Conservation (phyloP, 176 grass and related monocot species). For the Ananas comosus region DNA sequence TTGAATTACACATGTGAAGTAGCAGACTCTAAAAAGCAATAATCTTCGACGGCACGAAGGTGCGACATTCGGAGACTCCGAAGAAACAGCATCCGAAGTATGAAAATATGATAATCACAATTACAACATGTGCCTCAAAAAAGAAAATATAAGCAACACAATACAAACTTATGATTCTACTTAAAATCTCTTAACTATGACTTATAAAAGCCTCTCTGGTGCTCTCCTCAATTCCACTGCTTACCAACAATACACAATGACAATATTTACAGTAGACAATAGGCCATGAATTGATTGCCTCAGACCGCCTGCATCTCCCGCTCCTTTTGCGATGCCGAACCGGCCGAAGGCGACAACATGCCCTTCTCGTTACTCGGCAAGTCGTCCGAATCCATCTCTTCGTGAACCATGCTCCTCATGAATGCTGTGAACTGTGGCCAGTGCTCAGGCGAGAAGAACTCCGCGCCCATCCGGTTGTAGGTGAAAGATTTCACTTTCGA, state of each 20-base stretch:
- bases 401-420: constrained; percentile 37
- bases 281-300: neutral
- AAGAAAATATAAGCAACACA: no score
- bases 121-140: no score
- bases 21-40: no score
- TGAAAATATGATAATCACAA: no score
- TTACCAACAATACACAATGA: neutral
- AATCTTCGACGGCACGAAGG: no score
- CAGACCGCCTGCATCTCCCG: constrained; percentile 27
- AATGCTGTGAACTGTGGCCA: constrained; percentile 75
- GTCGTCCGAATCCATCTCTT: constrained; percentile 50
- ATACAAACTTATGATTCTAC: neutral
- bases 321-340: neutral
- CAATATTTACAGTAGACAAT: neutral
- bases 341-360: neutral
- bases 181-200: neutral
- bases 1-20: no score
- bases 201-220: neutral
- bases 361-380: constrained; percentile 19
- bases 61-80: no score
- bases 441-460: constrained; percentile 88
- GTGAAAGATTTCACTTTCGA: constrained; percentile 34
- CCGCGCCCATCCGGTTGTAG: constrained; percentile 57
- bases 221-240: no score
- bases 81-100: no score